Evolutionary conservation across 208 protist species (phyloP), one percentile per base, ranked within the genome.

Genomic region (Phytomonas francai): DNA sequence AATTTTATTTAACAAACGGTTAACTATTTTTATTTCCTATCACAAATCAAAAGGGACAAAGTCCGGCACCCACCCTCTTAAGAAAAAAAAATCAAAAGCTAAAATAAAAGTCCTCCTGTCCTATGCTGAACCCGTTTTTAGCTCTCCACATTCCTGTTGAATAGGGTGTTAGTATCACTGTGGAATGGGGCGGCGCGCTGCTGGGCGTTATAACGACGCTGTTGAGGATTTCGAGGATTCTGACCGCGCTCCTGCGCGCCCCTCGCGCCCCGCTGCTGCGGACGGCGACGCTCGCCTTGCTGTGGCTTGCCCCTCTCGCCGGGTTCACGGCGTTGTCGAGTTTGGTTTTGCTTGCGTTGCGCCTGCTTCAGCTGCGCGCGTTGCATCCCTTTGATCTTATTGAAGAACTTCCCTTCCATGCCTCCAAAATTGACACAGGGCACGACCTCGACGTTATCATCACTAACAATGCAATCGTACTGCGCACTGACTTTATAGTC

Each of bases 401-500:
- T 80, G 32, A 86, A 68, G 9, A 93, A 72, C 68, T 92, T 92
- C 29, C 76, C 77, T 77, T 95, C 87, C 56, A 76, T 86, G 49
- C 79, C 82, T 67, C 79, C 81, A 66, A 84, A 83, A 32, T 80
- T 90, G 51, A 85, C 87, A 67, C 81, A 85, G 30, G 82, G 79
- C 54, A 93, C 81, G 59, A 96, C 88, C 72, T 90, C 81, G 9
- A 96, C 88, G 70, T 88, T 93, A 65, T 89, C 87, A 66, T 83
- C 86, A 42, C 78, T 76, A 69, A 93, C 80, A 63, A 91, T 85
- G 73, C 77, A 93, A 77, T 93, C 91, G 71, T 88, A 85, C 72
- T 87, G 81, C 30, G 88, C 74, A 76, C 81, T 87, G 36, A 91
- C 80, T 61, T 76, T 78, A 77, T 82, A 89, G 42, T 70, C 77